phyloP scores from a whole-genome alignment of 768 basidiomycete species.

The Rhodotorula graminis region DNA sequence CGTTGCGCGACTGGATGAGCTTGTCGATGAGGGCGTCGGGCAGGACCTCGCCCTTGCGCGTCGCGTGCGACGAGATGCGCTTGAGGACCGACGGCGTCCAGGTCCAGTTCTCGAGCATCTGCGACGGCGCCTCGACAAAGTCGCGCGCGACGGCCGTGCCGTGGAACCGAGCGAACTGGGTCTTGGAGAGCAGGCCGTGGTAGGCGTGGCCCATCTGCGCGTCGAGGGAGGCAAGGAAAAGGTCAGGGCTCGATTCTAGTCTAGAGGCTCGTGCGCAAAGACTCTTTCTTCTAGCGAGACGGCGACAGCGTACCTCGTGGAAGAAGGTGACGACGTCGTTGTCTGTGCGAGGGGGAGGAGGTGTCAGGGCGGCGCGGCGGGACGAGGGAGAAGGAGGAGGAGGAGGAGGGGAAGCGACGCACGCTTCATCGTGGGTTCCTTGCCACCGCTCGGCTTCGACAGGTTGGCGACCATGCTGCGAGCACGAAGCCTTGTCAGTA shows the following conservation, averaged over 20 bases:
- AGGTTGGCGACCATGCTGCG: slow-evolving; percentile 77
- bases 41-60: slow-evolving; percentile 60
- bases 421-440: slow-evolving; percentile 68
- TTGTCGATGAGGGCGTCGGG: slow-evolving; percentile 69
- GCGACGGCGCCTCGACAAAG: slow-evolving; percentile 75
- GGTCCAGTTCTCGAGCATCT: slow-evolving; percentile 55
- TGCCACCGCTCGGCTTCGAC: slow-evolving; percentile 73
- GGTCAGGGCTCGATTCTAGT: too few relatives aligned
- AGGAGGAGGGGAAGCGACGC: background rate
- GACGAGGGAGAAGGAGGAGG: background rate
- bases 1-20: slow-evolving; percentile 65
- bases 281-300: too few relatives aligned
- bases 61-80: slow-evolving; percentile 74
- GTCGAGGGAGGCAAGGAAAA: too few relatives aligned
- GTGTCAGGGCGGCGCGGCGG: too few relatives aligned
- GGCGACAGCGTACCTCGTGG: slow-evolving; percentile 21
- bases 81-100: slow-evolving; percentile 58
- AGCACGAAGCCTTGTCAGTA: background rate
- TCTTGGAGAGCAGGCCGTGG: slow-evolving; percentile 57
- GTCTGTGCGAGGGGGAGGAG: background rate
- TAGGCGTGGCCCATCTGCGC: slow-evolving; percentile 24
- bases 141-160: slow-evolving; percentile 49
- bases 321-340: slow-evolving; percentile 71
- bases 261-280: too few relatives aligned
- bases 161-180: slow-evolving; percentile 71